Evolutionary conservation across 495 filamentous ascomycete genomes (phyloP).

Genomic region (Lindgomyces ingoldianus): DNA sequence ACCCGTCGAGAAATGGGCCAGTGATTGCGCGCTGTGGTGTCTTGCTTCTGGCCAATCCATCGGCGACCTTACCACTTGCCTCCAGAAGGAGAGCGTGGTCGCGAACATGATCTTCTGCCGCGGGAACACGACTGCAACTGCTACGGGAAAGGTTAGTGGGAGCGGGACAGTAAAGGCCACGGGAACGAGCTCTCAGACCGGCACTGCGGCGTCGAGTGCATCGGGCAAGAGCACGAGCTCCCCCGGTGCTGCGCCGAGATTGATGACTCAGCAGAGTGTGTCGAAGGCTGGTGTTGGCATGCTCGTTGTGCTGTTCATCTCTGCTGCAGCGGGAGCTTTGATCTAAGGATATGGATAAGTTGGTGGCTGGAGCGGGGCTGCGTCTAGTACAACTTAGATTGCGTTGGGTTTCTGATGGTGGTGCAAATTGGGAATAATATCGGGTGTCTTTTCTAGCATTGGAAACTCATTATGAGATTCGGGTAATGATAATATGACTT

Average conservation of each 20-base stretch:
- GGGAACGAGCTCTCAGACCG: conserved; percentile 5
- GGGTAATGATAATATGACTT: conserved; percentile 7
- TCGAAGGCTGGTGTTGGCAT: conserved; percentile 24
- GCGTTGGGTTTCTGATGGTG: too few species aligned
- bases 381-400: too few species aligned
- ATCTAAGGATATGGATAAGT: background rate
- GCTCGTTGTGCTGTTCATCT: conserved; percentile 20
- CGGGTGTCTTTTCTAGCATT: background rate
- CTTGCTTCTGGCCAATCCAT: conserved; percentile 16
- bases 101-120: conserved; percentile 11
- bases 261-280: background rate
- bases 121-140: background rate
- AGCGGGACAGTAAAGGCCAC: conserved; percentile 3
- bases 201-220: background rate
- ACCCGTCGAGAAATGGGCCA: conserved; percentile 17
- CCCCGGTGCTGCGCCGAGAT: conserved; percentile 5
- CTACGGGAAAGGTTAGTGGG: background rate
- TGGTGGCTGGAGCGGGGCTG: too few species aligned
- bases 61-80: conserved; percentile 18
- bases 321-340: conserved; percentile 8
- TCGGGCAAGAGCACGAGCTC: background rate
- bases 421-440: background rate
- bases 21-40: conserved; percentile 25
- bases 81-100: conserved; percentile 8
- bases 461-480: background rate